A percentile compares a stretch with the other conserved stretches of the same genome.
phyloP scores from a whole-genome alignment of 2,329 filamentous ascomycete species.

The Leptographium lundbergii region DNA sequence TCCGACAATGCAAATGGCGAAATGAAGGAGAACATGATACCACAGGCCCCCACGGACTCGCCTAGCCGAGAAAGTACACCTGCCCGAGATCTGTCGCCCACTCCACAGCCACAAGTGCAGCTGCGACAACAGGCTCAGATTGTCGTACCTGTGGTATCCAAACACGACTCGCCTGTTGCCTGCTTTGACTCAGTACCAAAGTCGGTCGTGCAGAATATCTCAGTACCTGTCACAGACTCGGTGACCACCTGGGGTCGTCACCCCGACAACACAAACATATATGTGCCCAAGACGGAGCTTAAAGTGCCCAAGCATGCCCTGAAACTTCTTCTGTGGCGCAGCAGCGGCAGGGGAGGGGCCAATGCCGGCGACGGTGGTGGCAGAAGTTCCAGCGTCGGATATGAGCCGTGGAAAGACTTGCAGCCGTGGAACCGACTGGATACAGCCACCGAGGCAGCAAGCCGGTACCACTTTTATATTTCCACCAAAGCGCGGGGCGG shows the following conservation, averaged over 20 bases:
- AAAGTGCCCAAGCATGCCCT: slow-evolving; percentile 74
- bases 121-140: slow-evolving; percentile 1
- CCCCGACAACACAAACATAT: slow-evolving; percentile 53
- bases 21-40: slow-evolving; percentile 8
- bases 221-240: slow-evolving; percentile 52
- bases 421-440: slow-evolving; percentile 41
- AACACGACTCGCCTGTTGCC: slow-evolving; percentile 25
- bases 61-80: neutral
- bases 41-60: neutral
- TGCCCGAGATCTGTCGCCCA: neutral
- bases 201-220: slow-evolving; percentile 51
- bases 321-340: slow-evolving; percentile 62
- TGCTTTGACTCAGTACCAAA: slow-evolving; percentile 51
- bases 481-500: slow-evolving; percentile 67
- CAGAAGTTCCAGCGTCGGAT: slow-evolving; percentile 36
- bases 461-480: slow-evolving; percentile 55
- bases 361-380: neutral
- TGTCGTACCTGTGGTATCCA: slow-evolving; percentile 6
- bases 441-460: slow-evolving; percentile 28
- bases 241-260: slow-evolving; percentile 69
- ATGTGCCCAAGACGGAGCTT: slow-evolving; percentile 48
- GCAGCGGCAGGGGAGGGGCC: slow-evolving; percentile 40
- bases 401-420: slow-evolving; percentile 43
- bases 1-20: slow-evolving; percentile 3
- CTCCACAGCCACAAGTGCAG: neutral